phyloP scores from a whole-genome alignment of 805 yeast genomes.

The Saccharomycopsis sp. region DNA sequence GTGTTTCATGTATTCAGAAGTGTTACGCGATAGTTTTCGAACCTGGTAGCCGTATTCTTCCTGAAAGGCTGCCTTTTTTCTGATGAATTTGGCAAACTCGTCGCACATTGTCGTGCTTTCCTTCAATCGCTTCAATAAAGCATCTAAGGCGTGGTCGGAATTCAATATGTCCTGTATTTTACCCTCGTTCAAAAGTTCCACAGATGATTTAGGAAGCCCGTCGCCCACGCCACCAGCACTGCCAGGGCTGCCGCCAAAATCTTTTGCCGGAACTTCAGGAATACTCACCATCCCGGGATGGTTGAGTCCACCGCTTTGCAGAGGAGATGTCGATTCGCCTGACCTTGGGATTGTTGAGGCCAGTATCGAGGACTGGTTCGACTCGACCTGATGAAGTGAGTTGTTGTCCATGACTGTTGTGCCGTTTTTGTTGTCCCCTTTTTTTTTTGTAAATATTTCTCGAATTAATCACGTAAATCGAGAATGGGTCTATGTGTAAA shows the following conservation, averaged over 20 bases:
- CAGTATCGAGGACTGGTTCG: background rate
- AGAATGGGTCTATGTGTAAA: too few relatives aligned
- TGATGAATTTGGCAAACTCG: slow-evolving; percentile 73
- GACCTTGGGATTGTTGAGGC: background rate
- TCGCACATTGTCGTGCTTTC: slow-evolving; percentile 77
- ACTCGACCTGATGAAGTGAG: background rate
- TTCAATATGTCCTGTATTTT: slow-evolving; percentile 46
- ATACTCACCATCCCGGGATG: background rate
- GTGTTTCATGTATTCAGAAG: slow-evolving; percentile 42
- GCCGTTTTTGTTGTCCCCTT: background rate
- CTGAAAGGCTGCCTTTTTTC: slow-evolving; percentile 71
- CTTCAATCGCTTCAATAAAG: slow-evolving; percentile 65
- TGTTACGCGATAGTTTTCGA: slow-evolving; percentile 58
- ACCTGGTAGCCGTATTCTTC: slow-evolving; percentile 72
- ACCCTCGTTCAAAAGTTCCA: slow-evolving; percentile 41
- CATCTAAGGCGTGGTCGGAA: slow-evolving; percentile 72
- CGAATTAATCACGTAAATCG: too few relatives aligned
- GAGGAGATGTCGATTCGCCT: background rate
- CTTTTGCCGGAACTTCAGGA: background rate
- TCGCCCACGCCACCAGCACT: background rate
- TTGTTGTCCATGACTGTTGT: background rate
- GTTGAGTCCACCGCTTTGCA: too few relatives aligned
- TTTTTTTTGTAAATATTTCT: too few relatives aligned
- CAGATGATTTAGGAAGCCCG: slow-evolving; percentile 26
- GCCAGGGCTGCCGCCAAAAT: background rate